These are phyloP conservation scores for Scheffersomyces quercinus DNA, from an alignment of 1,139 yeast genomes.

Conservation along the genomic window DNA sequence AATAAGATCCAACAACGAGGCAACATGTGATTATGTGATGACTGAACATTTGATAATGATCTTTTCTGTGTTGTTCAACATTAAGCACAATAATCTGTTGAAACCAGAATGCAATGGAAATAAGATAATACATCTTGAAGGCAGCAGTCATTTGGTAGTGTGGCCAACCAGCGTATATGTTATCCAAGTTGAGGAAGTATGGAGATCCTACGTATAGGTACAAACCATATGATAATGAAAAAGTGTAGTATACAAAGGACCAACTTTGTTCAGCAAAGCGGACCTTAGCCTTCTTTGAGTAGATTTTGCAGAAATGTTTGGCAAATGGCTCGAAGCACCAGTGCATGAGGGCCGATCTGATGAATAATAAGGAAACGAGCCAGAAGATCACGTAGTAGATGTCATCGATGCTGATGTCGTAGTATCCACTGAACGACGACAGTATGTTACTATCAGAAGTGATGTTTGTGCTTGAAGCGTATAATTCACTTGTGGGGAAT, in stretches of 20 bases:
- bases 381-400: conserved; percentile 54
- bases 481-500: conserved; percentile 5
- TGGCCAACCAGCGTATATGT: conserved; percentile 77
- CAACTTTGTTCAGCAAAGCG: conserved; percentile 90
- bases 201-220: conserved; percentile 57
- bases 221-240: conserved; percentile 59
- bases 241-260: conserved; percentile 63
- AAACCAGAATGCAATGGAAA: conserved; percentile 75
- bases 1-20: conserved; percentile 71
- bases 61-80: conserved; percentile 78
- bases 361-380: conserved; percentile 56
- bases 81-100: conserved; percentile 78
- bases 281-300: conserved; percentile 50
- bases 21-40: conserved; percentile 82
- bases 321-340: conserved; percentile 63
- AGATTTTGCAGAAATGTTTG: conserved; percentile 41
- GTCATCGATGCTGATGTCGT: conserved; percentile 62
- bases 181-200: conserved; percentile 59
- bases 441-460: neutral
- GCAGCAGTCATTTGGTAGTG: conserved; percentile 50
- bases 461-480: conserved; percentile 7
- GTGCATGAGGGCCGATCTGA: conserved; percentile 62
- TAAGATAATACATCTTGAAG: conserved; percentile 72
- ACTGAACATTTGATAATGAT: conserved; percentile 80
- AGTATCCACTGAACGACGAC: conserved; percentile 18